Evolutionary conservation across 192 early-diverging fungal species (phyloP), one percentile per base, ranked within the genome.

Genomic region (Globomyces pollinis-pini): DNA sequence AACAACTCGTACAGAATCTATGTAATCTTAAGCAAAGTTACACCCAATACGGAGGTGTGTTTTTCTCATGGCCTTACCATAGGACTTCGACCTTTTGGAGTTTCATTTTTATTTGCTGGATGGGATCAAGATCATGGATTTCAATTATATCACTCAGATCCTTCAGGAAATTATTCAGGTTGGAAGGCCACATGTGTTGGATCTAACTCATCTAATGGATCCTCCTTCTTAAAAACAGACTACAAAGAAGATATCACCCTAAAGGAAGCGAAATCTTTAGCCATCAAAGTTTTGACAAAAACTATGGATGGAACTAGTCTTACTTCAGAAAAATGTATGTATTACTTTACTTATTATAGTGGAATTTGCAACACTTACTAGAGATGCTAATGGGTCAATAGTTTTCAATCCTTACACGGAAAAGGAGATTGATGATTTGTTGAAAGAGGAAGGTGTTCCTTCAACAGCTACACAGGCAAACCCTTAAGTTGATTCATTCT

Each of bases 181-280:
- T 99, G 96, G 96, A 97, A 95, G 70, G 93, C 96, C 5, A 93
- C 89, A 33, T 94, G 92, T 73, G 94, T 99, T 67, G 96, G 96
- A 32, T 89, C 91, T 33, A 99, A 96, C 76, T 87, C 85, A 38
- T 78, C 88, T 12, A 91, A 87, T 44, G 94, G 92, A 1, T 88
- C 91, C 63, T 86, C 86, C 50, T 91, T 96, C 26, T 75, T 99
- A 62, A 94, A 96, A 71, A 91, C 94, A 60, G 94, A 99, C 74
- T 94, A 97, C 68, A 96, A 93, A 70, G 96, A 99, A 57, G 81
- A 80, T 18, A 67, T 79, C 56, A 81, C 85, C 2, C 72, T 99
- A 65, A 79, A 90, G 43, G 92, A 97, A 50, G 92, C 94, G n/a
- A 88, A 88, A 43, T 83, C 75, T 43, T 76, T 97, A 64, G 91